Evolutionary conservation across 2,329 filamentous ascomycete species (phyloP), one percentile per base, ranked within the genome.

Genomic region (Venturia nashicola): DNA sequence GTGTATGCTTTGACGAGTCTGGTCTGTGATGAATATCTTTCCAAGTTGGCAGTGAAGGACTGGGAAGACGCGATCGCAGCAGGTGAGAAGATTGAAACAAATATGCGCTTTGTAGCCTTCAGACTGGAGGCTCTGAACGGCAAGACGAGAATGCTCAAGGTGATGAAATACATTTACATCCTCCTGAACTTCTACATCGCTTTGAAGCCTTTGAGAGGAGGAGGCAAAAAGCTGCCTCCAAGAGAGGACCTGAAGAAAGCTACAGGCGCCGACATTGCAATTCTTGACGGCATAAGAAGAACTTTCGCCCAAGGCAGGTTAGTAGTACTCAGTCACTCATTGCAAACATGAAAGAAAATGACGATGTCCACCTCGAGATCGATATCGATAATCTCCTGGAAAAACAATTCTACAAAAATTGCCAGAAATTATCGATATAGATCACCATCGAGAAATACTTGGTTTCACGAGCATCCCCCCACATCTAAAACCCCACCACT

Each of bases 51-150:
- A 12, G 82, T 92, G 65, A 84, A 84, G 70, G 86, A 90, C 68
- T 94, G 90, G 90, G 81, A 88, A 67, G 84, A 90, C 65, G 81
- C 82, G 59, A 79, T 82, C n/a, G 81, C 82, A 68, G 80, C 81
- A 32, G 80, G 81, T 40, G 78, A 86, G 68, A 78, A 80, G 62
- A 79, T 89, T 44, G 72, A 80, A 57, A 76, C 86, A 42, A 76
- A 74, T 51, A 88, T 85, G 44, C 80, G 81, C 65, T 92, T 83
- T 68, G 86, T 91, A 5, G 85, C 87, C 1, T 76, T 78, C 63
- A 84, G 88, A 48, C 77, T 91, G 9, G 74, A 83, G 55, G 81
- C 80, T 3, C 75, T 81, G 61, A 83, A 82, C 59, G 81, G 83
- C 59, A 44, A 36, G 34, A 78, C 81, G 55, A 80, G 76, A 76